A percentile compares a stretch with the other conserved stretches of the same genome.
Evolutionary conservation across 768 basidiomycete species (phyloP).

Genomic region (Leccinum boreale): DNA sequence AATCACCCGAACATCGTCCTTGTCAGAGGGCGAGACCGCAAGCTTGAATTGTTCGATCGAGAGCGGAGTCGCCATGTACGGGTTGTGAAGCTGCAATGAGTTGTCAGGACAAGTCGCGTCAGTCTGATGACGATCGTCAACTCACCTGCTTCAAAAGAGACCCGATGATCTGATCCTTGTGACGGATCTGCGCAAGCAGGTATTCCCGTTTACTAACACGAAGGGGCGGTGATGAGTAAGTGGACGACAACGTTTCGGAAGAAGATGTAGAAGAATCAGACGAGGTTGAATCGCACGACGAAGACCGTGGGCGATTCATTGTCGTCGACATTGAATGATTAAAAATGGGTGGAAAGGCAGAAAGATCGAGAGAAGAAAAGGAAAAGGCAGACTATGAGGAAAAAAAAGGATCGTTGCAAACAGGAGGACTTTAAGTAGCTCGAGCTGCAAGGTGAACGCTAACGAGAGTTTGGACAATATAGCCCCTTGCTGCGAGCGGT

Average conservation of each 20-base stretch:
- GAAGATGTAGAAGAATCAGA: constrained; percentile 30
- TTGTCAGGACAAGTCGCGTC: not conserved
- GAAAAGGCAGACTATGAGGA: not conserved
- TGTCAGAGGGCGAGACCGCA: constrained; percentile 74
- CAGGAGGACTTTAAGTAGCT: constrained; percentile 20
- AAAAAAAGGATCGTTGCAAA: not conserved
- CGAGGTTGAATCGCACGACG: constrained; percentile 12
- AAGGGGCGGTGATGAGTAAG: constrained; percentile 27
- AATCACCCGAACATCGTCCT: constrained; percentile 62
- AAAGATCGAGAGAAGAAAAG: not conserved
- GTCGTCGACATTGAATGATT: not conserved
- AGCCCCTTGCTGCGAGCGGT: constrained; percentile 14
- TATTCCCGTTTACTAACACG: constrained; percentile 76
- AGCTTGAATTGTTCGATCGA: constrained; percentile 76
- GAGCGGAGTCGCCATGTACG: constrained; percentile 74
- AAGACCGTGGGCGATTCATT: constrained; percentile 21
- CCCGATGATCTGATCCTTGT: constrained; percentile 86
- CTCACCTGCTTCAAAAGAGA: constrained; percentile 77
- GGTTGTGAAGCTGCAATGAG: constrained; percentile 54
- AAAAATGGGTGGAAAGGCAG: not conserved
- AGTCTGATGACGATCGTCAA: not conserved
- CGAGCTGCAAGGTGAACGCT: not conserved
- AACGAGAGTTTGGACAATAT: constrained; percentile 1
- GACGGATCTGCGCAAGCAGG: constrained; percentile 77
- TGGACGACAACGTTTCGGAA: constrained; percentile 39